Evolutionary conservation across 2,329 filamentous ascomycete species (phyloP).

Genomic region (Pseudogymnoascus sp.): DNA sequence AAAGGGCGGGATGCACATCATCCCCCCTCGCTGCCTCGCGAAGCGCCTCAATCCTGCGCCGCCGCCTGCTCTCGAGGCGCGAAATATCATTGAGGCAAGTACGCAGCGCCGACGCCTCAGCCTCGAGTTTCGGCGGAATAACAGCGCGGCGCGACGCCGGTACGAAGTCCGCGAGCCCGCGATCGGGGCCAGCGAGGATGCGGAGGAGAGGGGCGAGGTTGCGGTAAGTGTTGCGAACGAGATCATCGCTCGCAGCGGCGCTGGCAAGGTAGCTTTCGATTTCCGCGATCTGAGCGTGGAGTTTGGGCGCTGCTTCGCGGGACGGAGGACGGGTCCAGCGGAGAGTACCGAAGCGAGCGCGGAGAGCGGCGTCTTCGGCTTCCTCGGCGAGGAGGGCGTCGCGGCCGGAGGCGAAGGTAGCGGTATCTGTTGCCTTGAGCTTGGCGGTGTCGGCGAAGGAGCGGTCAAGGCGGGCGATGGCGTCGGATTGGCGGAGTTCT

Average conservation of each 20-base stretch:
- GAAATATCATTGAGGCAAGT: slow-evolving; percentile 78
- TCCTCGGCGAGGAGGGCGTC: slow-evolving; percentile 71
- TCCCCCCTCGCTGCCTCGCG: slow-evolving; percentile 75
- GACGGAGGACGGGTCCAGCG: slow-evolving; percentile 71
- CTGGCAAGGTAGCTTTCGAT: slow-evolving; percentile 82
- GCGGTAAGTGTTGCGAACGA: slow-evolving; percentile 64
- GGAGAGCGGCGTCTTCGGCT: slow-evolving; percentile 71
- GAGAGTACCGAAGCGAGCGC: slow-evolving; percentile 76
- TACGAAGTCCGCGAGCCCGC: slow-evolving; percentile 79
- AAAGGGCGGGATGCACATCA: slow-evolving; percentile 79
- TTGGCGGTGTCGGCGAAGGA: slow-evolving; percentile 87
- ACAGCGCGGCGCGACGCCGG: slow-evolving; percentile 74
- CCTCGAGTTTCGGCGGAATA: slow-evolving; percentile 73
- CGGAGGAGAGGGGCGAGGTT: slow-evolving; percentile 68
- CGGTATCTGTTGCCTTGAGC: slow-evolving; percentile 70
- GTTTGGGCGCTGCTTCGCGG: slow-evolving; percentile 51
- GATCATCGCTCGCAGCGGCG: slow-evolving; percentile 57
- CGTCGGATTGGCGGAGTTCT: slow-evolving; percentile 86
- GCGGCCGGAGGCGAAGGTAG: slow-evolving; percentile 76
- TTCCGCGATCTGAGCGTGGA: slow-evolving; percentile 43
- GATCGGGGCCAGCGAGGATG: slow-evolving; percentile 71
- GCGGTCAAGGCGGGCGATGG: slow-evolving; percentile 65
- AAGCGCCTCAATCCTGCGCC: slow-evolving; percentile 71
- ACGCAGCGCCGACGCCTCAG: slow-evolving; percentile 69
- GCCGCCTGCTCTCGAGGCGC: slow-evolving; percentile 71